Evolutionary conservation across 306 rosid genomes (phyloP).

Genomic region (Quercus cerris): DNA sequence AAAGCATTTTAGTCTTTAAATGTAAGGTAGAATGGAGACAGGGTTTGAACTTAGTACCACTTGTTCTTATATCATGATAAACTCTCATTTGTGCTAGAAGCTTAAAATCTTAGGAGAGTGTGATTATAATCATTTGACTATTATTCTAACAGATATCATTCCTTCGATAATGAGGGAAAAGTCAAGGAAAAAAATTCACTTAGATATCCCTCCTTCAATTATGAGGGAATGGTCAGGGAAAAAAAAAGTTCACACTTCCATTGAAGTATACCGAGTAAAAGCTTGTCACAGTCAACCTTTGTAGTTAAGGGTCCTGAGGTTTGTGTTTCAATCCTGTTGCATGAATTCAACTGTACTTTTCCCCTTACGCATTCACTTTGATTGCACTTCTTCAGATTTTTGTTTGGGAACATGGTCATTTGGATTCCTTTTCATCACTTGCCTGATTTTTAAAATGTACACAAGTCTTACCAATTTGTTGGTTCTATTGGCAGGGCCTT

Average conservation of each 20-base stretch:
- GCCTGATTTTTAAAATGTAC: conserved; percentile 9
- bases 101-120: too few relatives aligned
- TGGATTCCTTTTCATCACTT: conserved; percentile 8
- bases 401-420: not conserved
- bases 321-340: conserved; percentile 5
- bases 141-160: too few relatives aligned
- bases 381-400: not conserved
- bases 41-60: too few relatives aligned
- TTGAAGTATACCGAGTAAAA: not conserved
- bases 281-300: not conserved
- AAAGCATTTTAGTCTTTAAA: too few relatives aligned
- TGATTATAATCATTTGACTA: too few relatives aligned
- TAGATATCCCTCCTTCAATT: not conserved
- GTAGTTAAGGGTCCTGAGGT: not conserved
- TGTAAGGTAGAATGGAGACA: too few relatives aligned
- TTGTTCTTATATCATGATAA: too few relatives aligned
- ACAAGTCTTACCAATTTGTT: conserved; percentile 24
- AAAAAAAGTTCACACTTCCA: not conserved
- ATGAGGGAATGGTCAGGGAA: not conserved
- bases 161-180: too few relatives aligned
- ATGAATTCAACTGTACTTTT: not conserved
- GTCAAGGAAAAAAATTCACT: too few relatives aligned
- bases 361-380: not conserved
- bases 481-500: conserved; percentile 66
- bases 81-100: too few relatives aligned